Percentiles rank a stretch among this genome's conserved stretches.
phyloP scores from a whole-genome alignment of 2,329 filamentous ascomycete genomes.

The Emergomyces orientalis region DNA sequence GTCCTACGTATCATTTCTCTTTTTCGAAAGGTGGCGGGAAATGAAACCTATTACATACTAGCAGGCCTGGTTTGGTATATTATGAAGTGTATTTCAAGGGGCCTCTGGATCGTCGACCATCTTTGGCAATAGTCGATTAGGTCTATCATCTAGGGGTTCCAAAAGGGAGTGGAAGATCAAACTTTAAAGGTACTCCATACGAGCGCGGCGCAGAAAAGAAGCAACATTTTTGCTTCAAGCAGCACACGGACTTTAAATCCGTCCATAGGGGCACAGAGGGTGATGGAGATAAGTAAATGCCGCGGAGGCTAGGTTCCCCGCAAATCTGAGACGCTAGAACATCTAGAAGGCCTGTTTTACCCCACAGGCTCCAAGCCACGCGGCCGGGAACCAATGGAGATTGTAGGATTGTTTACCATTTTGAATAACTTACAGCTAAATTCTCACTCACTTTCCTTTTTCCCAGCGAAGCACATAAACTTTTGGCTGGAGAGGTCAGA shows the following conservation, averaged over 20 bases:
- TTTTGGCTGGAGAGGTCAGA: neutral
- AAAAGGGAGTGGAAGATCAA: neutral
- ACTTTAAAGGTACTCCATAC: neutral
- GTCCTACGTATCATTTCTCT: neutral
- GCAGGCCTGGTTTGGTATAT: too few relatives aligned
- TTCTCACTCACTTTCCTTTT: neutral
- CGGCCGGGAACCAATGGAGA: neutral
- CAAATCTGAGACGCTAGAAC: neutral
- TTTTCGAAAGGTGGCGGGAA: neutral
- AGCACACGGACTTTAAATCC: neutral
- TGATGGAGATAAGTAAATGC: neutral
- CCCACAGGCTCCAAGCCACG: neutral
- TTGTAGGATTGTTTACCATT: neutral
- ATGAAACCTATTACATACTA: neutral
- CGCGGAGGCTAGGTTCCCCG: neutral
- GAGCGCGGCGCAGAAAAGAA: neutral
- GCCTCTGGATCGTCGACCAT: neutral
- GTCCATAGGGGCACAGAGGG: neutral
- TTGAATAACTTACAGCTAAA: neutral
- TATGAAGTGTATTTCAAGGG: neutral
- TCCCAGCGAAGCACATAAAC: neutral
- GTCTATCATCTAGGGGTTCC: too few relatives aligned
- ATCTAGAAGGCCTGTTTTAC: neutral
- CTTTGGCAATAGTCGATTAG: neutral
- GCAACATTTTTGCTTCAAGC: neutral